Base-by-base conservation (phyloP, 2,329 filamentous ascomycete genomes). In the Fusarium humuli region DNA sequence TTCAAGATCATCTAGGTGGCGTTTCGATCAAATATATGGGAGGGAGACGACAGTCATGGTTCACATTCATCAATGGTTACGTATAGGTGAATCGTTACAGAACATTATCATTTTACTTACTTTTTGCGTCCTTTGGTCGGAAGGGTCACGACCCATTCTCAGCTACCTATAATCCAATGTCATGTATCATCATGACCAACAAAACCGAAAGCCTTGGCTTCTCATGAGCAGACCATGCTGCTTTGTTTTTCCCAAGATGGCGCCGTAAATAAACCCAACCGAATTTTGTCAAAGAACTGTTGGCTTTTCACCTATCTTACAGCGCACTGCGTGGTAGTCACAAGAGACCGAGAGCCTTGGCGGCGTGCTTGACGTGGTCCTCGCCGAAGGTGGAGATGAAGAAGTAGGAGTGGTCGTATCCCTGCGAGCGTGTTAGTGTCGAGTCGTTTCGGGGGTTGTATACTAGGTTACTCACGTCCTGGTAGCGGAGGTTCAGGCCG, bases 361-460 rank as follows among this genome's bases (percentile, higher is more conserved):
- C 95, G 65, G 94, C 94, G 82, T 97, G 94, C 76, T 93, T 91
- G 73, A 98, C 87, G 81, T 99, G 96, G 75, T 98, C 94, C 76
- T 93, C 91, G 45, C 91, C 88, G 79, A 99, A 99, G 18, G 90
- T 90, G 37, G 94, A 91, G 85, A 99, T 97, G 82, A 97, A 98
- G 82, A 90, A 99, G 84, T 99, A 99, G 68, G 94, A 97, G 83
- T 99, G 96, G 80, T 99, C 96, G 78, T 99, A 98, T 67, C 90
- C 94, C 83, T 92, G 7, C 6, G 40, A 7, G 13, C 30, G 10
- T 55, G 20, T 57, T 14, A 58, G 46, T 12, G 27, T 22, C 13
- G 29, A 7, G 7, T n/a, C 8, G 22, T 8, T 22, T 22, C 20
- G 2, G 7, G 2, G n/a, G 7, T 13, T 13, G 30, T 12, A 13